A percentile compares a stretch with the other conserved stretches of the same genome.
These are phyloP conservation scores for Colletotrichum shisoi DNA, from an alignment of 2,329 filamentous ascomycete genomes.

Conservation along the genomic window DNA sequence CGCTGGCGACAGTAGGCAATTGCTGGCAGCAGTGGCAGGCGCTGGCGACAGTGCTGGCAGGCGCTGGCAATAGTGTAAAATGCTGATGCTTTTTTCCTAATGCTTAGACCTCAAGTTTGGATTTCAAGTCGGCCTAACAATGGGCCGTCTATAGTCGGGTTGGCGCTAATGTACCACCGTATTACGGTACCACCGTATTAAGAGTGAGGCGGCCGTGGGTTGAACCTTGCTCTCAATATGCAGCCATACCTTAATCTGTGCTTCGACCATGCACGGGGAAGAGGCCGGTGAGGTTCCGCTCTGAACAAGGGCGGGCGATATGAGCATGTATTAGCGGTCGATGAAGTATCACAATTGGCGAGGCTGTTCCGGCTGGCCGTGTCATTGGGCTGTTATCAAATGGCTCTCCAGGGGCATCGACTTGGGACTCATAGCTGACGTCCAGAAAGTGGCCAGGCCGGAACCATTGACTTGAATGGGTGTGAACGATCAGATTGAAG, in stretches of 20 bases:
- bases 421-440: slow-evolving; percentile 29
- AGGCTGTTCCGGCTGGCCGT: slow-evolving; percentile 21
- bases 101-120: too few relatives aligned
- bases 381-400: slow-evolving; percentile 30
- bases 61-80: too few relatives aligned
- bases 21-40: too few relatives aligned
- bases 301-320: slow-evolving; percentile 23
- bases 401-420: slow-evolving; percentile 21
- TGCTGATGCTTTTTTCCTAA: too few relatives aligned
- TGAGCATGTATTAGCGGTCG: slow-evolving; percentile 31
- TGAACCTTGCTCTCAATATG: slow-evolving; percentile 30
- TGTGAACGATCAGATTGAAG: slow-evolving; percentile 30
- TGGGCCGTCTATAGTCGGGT: too few relatives aligned
- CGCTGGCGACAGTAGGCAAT: too few relatives aligned
- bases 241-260: slow-evolving; percentile 38
- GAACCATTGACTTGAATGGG: slow-evolving; percentile 18
- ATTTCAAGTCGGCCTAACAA: too few relatives aligned
- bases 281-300: slow-evolving; percentile 31
- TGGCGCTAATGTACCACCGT: too few relatives aligned
- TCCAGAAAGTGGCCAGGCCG: slow-evolving; percentile 25
- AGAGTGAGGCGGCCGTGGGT: slow-evolving; percentile 30
- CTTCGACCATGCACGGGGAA: slow-evolving; percentile 37
- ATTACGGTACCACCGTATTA: too few relatives aligned
- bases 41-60: too few relatives aligned
- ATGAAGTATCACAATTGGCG: slow-evolving; percentile 15